phyloP scores from a whole-genome alignment of 2,329 filamentous ascomycete genomes.

The Pseudogymnoascus sp. region DNA sequence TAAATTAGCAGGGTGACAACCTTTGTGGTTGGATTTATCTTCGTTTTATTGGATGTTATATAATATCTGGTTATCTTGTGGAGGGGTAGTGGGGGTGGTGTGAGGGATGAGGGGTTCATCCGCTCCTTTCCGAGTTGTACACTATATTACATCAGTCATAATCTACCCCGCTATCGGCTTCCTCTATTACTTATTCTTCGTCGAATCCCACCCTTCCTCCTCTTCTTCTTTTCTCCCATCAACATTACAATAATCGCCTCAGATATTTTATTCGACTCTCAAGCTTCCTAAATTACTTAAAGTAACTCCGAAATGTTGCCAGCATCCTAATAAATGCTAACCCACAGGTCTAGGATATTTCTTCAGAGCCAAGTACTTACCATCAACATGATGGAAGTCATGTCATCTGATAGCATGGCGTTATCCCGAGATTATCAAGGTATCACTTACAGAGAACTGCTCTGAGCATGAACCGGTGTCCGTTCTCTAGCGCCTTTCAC shows the following conservation, averaged over 20 bases:
- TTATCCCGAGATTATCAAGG: conserved; percentile 29
- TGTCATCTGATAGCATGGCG: conserved; percentile 24
- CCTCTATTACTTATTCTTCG: conserved; percentile 2
- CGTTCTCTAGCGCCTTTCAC: conserved; percentile 31
- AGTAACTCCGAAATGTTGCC: neutral
- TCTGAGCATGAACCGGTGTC: conserved; percentile 59
- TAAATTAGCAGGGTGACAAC: neutral
- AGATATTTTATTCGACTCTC: neutral
- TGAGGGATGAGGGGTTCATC: too few relatives aligned
- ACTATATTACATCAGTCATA: neutral
- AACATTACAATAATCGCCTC: conserved; percentile 5
- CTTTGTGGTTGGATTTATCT: neutral
- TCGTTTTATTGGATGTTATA: conserved; percentile 2
- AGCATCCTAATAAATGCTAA: neutral
- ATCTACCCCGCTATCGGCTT: conserved; percentile 4
- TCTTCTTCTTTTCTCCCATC: neutral
- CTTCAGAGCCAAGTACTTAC: conserved; percentile 18
- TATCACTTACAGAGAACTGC: conserved; percentile 33
- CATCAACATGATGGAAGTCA: conserved; percentile 19
- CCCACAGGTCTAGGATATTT: conserved; percentile 2
- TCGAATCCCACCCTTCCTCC: neutral
- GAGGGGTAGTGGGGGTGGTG: conserved; percentile 1
- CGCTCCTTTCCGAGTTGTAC: conserved; percentile 6
- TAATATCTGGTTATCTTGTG: neutral
- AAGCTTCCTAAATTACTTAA: neutral